Evolutionary conservation across 768 basidiomycete species (phyloP).

Genomic region (Tephrocybe sp.): DNA sequence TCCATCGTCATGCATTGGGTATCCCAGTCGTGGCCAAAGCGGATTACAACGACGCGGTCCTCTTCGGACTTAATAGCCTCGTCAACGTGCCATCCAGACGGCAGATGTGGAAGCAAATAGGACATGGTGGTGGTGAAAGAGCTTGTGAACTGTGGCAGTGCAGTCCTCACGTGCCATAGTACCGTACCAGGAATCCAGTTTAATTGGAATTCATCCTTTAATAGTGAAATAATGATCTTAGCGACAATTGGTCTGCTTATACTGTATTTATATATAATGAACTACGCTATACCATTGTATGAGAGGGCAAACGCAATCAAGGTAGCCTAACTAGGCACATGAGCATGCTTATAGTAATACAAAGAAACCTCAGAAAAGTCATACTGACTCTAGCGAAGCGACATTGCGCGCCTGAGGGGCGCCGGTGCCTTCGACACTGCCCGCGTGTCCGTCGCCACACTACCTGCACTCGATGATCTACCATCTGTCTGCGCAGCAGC

Average conservation of each 20-base stretch:
- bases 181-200: no score
- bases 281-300: no score
- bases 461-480: constrained; percentile 13
- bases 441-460: constrained; percentile 2
- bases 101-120: constrained; percentile 85
- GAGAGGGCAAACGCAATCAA: no score
- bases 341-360: neutral
- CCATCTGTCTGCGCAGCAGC: constrained; percentile 1
- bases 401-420: constrained; percentile 12
- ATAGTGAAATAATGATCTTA: no score
- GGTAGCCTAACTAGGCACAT: neutral
- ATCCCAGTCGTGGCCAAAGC: constrained; percentile 95
- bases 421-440: constrained; percentile 10
- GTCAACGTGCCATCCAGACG: constrained; percentile 97
- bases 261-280: no score
- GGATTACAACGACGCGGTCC: constrained; percentile 89
- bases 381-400: neutral
- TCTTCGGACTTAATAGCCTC: constrained; percentile 99
- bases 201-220: no score
- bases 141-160: neutral
- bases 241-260: no score
- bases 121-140: constrained; percentile 51
- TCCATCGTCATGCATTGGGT: constrained; percentile 98
- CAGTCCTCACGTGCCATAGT: neutral
- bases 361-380: neutral